phyloP scores from a whole-genome alignment of 805 yeast genomes.

The Monosporozyma aquatica region DNA sequence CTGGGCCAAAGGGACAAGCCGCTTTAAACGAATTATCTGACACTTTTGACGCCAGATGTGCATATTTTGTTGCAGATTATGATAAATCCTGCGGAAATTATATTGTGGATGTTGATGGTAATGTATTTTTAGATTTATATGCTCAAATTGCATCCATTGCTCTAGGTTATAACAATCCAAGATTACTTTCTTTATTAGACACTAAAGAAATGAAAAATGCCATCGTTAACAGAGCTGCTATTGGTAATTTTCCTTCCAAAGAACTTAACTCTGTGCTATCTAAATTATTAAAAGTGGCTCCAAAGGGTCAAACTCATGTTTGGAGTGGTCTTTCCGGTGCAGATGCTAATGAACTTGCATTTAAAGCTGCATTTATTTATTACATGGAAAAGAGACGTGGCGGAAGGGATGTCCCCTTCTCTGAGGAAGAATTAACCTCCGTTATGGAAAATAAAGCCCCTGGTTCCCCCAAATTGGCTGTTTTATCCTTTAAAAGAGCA shows the following conservation, averaged over 20 bases:
- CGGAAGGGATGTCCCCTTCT: constrained; percentile 50
- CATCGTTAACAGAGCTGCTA: constrained; percentile 58
- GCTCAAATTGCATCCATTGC: constrained; percentile 71
- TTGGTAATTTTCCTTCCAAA: constrained; percentile 55
- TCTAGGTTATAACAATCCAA: constrained; percentile 63
- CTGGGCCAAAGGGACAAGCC: constrained; percentile 63
- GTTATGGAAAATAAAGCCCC: constrained; percentile 80
- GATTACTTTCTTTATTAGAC: constrained; percentile 46
- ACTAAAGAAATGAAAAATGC: constrained; percentile 56
- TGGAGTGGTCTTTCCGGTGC: constrained; percentile 65
- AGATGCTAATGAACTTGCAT: constrained; percentile 63
- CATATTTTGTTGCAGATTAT: constrained; percentile 57
- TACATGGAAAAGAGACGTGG: constrained; percentile 54
- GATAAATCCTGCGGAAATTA: constrained; percentile 57
- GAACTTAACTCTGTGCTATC: constrained; percentile 41
- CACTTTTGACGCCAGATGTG: constrained; percentile 54
- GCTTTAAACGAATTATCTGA: constrained; percentile 44
- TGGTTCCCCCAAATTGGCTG: constrained; percentile 80
- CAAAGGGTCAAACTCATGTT: constrained; percentile 48
- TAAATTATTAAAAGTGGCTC: constrained; percentile 53
- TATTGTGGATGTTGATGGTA: constrained; percentile 58
- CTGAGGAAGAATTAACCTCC: constrained; percentile 58
- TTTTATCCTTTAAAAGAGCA: constrained; percentile 76
- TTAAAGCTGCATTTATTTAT: constrained; percentile 62
- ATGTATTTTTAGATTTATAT: constrained; percentile 50